Percentiles rank a stretch among this genome's conserved stretches.
Conservation (phyloP, 75 land plant species). For the Cunninghamia lanceolata region DNA sequence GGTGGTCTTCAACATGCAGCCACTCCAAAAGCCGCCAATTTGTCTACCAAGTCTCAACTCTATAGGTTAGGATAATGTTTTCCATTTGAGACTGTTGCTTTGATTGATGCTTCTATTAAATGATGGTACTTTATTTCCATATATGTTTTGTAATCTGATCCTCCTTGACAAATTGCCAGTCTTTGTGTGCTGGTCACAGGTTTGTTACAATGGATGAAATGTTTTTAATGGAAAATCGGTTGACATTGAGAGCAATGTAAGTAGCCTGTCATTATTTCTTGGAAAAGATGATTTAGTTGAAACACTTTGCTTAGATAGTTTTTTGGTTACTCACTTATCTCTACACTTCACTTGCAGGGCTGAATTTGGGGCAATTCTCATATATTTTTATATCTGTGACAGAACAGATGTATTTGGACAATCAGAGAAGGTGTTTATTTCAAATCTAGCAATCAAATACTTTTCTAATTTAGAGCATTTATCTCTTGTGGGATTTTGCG, state of each 20-base stretch:
- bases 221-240: conserved; percentile 79
- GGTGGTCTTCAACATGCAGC: conserved; percentile 59
- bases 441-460: background rate
- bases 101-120: background rate
- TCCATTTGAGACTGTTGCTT: background rate
- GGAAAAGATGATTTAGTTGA: background rate
- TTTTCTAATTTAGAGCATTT: background rate
- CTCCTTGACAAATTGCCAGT: background rate
- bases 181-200: conserved; percentile 28
- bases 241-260: conserved; percentile 79
- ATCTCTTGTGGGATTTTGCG: background rate
- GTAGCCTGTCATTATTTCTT: conserved; percentile 13
- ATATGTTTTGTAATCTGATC: background rate
- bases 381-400: conserved; percentile 84
- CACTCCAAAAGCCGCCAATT: conserved; percentile 35
- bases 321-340: background rate
- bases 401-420: conserved; percentile 77
- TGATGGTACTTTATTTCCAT: background rate
- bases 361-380: conserved; percentile 69
- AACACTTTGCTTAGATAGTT: background rate
- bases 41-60: conserved; percentile 53
- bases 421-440: conserved; percentile 65
- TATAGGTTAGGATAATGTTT: conserved; percentile 37
- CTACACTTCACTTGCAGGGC: conserved; percentile 50
- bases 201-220: conserved; percentile 76